Conservation (phyloP, 2,329 filamentous ascomycete species). For the Venturia aucupariae region DNA sequence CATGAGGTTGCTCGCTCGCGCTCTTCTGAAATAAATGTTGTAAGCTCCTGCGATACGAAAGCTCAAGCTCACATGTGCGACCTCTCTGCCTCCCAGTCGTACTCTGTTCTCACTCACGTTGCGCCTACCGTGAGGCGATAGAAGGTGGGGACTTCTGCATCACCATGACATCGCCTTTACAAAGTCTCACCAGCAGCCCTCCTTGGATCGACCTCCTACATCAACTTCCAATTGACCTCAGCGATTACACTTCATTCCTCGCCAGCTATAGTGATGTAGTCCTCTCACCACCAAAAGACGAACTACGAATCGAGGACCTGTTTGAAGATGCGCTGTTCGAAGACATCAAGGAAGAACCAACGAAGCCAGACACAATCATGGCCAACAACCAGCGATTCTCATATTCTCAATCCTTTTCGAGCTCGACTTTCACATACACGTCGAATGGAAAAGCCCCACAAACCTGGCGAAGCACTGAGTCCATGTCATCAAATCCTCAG, state of each 20-base stretch:
- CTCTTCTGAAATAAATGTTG: not conserved
- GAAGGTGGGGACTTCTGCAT: not conserved
- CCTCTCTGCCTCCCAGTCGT: not conserved
- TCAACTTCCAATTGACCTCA: not conserved
- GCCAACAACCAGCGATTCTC: not conserved
- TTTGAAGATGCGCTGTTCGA: not conserved
- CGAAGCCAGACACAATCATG: not conserved
- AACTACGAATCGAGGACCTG: slow-evolving; percentile 2
- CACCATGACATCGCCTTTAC: slow-evolving; percentile 3
- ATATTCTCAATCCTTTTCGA: slow-evolving; percentile 10
- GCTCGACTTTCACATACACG: slow-evolving; percentile 8
- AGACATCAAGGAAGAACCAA: not conserved
- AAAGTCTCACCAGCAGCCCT: not conserved
- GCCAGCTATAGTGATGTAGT: not conserved
- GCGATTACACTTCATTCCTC: slow-evolving; percentile 6
- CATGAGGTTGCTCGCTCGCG: not conserved
- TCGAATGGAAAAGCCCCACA: slow-evolving; percentile 8
- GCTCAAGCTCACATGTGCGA: not conserved
- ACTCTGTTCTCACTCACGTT: not conserved
- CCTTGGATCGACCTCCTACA: slow-evolving; percentile 1
- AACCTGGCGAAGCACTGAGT: slow-evolving; percentile 5
- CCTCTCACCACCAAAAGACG: not conserved
- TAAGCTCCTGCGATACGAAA: not conserved
- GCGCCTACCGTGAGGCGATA: not conserved
- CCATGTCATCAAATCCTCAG: not conserved